Evolutionary conservation across 2,329 filamentous ascomycete genomes (phyloP).

Genomic region (Pseudocercospora fijiensis): DNA sequence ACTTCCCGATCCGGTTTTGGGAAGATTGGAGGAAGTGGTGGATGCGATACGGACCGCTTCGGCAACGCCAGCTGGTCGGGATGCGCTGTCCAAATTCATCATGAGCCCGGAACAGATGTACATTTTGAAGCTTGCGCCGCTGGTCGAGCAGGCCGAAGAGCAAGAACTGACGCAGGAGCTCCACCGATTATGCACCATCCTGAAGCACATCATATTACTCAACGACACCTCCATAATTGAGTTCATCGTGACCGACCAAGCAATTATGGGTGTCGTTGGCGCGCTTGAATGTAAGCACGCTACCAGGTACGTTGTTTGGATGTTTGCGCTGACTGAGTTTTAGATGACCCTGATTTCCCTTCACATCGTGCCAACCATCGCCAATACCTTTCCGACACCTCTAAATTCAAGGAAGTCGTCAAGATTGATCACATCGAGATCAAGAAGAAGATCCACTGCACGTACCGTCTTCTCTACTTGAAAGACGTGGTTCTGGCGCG

Average conservation of each 20-base stretch:
- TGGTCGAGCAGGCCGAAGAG: conserved; percentile 87
- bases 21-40: conserved; percentile 80
- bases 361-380: conserved; percentile 97
- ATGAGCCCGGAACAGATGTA: conserved; percentile 71
- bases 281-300: conserved; percentile 73
- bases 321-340: conserved; percentile 36
- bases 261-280: conserved; percentile 87
- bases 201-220: conserved; percentile 91
- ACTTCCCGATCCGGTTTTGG: conserved; percentile 77
- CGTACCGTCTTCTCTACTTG: conserved; percentile 91
- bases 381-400: conserved; percentile 84
- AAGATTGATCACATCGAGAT: conserved; percentile 80
- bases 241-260: conserved; percentile 83
- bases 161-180: conserved; percentile 83
- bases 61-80: conserved; percentile 70
- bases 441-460: conserved; percentile 89
- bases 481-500: conserved; percentile 97
- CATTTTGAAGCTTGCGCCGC: conserved; percentile 78
- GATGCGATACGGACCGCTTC: conserved; percentile 77
- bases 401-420: conserved; percentile 94
- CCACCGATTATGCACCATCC: conserved; percentile 92
- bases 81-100: conserved; percentile 83
- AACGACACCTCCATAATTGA: conserved; percentile 97
- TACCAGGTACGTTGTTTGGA: background rate
- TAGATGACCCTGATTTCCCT: conserved; percentile 92